phyloP scores from a whole-genome alignment of 176 grass and related monocot genomes.

The Carex myosuroides region DNA sequence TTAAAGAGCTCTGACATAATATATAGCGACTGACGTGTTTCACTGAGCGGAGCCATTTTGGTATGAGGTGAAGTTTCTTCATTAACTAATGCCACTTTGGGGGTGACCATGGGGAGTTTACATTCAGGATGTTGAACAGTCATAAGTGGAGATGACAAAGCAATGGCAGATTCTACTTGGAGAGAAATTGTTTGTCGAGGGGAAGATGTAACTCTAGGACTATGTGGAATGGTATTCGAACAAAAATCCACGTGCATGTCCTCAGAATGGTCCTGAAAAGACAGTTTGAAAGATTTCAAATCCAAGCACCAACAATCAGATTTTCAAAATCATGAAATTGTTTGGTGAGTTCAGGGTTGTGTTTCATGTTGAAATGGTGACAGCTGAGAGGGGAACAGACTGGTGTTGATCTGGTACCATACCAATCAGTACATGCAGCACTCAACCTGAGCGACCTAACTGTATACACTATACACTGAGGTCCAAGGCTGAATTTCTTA shows the following conservation, averaged over 20 bases:
- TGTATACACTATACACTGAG: not conserved
- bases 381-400: not conserved
- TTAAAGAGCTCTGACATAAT: constrained; percentile 38
- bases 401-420: not conserved
- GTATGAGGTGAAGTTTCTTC: not conserved
- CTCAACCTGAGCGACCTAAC: not conserved
- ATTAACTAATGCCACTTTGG: not conserved
- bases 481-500: not conserved
- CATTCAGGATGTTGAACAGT: not conserved
- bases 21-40: constrained; percentile 2
- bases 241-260: not conserved
- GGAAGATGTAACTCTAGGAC: not conserved
- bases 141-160: not conserved
- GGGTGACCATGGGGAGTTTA: not conserved
- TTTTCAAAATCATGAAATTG: not conserved
- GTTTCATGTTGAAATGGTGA: not conserved
- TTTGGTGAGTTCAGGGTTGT: not conserved
- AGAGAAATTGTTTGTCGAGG: not conserved
- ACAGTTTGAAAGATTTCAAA: not conserved
- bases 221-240: not conserved
- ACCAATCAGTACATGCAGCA: not conserved
- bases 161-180: not conserved
- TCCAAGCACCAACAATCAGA: not conserved
- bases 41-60: not conserved
- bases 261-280: not conserved